phyloP scores from a whole-genome alignment of 23 red algal genomes.

The Gracilaria domingensis region DNA sequence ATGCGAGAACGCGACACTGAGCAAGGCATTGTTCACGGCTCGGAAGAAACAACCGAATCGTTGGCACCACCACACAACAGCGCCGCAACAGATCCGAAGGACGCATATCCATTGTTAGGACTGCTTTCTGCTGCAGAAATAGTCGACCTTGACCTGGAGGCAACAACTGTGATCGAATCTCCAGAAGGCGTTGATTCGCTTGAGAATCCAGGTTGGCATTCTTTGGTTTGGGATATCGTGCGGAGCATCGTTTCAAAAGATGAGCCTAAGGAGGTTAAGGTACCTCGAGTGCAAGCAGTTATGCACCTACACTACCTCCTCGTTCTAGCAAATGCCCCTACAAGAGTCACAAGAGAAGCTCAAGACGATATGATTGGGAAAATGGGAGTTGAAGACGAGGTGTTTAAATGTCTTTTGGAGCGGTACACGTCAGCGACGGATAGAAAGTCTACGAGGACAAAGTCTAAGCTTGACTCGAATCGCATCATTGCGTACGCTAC shows the following conservation, averaged over 20 bases:
- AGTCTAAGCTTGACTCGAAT: slow-evolving; percentile 15
- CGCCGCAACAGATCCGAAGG: slow-evolving; percentile 50
- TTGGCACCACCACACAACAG: slow-evolving; percentile 63
- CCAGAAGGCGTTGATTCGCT: neutral
- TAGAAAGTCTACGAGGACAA: neutral
- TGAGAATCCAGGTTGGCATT: slow-evolving; percentile 66
- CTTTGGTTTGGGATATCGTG: slow-evolving; percentile 57
- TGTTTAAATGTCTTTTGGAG: slow-evolving; percentile 30
- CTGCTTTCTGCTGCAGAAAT: slow-evolving; percentile 47
- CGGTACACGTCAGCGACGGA: slow-evolving; percentile 30
- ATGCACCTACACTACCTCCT: slow-evolving; percentile 70
- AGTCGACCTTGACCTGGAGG: slow-evolving; percentile 44
- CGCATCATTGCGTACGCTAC: slow-evolving; percentile 38
- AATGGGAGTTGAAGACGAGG: slow-evolving; percentile 57
- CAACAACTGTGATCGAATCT: slow-evolving; percentile 27
- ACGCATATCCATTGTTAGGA: slow-evolving; percentile 51
- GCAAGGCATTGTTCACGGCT: slow-evolving; percentile 32
- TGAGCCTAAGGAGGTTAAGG: neutral
- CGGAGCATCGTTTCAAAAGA: neutral
- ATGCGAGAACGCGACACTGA: slow-evolving; percentile 56
- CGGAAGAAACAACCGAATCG: slow-evolving; percentile 41
- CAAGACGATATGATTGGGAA: neutral
- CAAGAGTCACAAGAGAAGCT: slow-evolving; percentile 15
- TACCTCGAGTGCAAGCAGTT: slow-evolving; percentile 38
- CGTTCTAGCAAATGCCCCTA: neutral